A percentile compares a stretch with the other conserved stretches of the same genome.
Evolutionary conservation across 2,329 filamentous ascomycete genomes (phyloP).

Genomic region (Leptographium flavum): DNA sequence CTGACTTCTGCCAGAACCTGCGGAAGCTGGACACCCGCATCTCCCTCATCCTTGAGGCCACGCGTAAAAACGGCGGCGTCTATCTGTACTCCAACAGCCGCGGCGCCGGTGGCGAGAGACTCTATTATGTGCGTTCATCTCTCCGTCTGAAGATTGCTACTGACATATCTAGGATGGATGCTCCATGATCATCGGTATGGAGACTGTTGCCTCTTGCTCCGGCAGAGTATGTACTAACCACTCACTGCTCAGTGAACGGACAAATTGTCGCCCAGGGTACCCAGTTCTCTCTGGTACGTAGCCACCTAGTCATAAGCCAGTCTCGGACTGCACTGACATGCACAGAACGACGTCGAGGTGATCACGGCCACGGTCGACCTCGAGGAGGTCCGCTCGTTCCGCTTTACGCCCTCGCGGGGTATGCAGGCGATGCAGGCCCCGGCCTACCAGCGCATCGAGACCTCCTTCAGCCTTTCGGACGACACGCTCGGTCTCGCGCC

Average conservation of each 20-base stretch:
- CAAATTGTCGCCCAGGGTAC: background rate
- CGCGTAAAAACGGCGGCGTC: constrained; percentile 27
- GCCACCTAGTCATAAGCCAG: background rate
- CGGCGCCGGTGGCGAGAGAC: background rate
- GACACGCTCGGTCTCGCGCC: background rate
- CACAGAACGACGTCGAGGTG: constrained; percentile 31
- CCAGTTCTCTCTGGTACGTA: too few species aligned
- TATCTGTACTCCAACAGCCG: constrained; percentile 41
- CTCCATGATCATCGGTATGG: background rate
- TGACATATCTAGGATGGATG: background rate
- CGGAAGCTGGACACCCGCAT: constrained; percentile 32
- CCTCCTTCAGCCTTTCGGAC: constrained; percentile 16
- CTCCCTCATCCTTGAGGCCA: constrained; percentile 51
- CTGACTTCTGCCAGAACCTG: too few species aligned
- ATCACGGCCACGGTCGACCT: constrained; percentile 52
- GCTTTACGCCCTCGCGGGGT: constrained; percentile 40
- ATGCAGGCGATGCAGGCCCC: constrained; percentile 38
- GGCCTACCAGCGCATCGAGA: constrained; percentile 29
- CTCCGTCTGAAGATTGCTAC: background rate
- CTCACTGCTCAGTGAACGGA: background rate
- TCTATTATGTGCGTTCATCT: background rate
- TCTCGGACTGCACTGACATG: background rate
- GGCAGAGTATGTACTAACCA: too few species aligned
- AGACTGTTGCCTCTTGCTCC: too few species aligned
- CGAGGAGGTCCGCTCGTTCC: constrained; percentile 53